Evolutionary conservation across 179 eudicot species (phyloP), one percentile per base, ranked within the genome.

Genomic region (Amaranthus tricolor): DNA sequence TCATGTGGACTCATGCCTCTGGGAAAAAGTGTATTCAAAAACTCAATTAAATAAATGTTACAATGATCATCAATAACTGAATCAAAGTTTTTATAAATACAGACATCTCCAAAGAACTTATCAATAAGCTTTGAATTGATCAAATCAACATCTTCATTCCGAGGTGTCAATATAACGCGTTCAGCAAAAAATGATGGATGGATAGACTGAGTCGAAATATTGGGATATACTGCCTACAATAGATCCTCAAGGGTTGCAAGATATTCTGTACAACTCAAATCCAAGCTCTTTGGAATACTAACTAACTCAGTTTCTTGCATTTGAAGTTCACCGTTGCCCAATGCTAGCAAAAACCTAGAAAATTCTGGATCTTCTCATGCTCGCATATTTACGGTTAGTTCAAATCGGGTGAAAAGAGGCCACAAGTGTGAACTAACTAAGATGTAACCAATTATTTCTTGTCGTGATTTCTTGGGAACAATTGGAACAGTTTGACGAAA

Each of bases 241-340:
- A 72, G 20, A 0, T 19, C 6, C 0, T 72, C 9, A 0, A 51
- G 0, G 8, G 61, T 4, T 9, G 16, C 17, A 2, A 2, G 9
- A 0, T 0, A 7, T 2, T 63, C 47, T 6, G 0, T 1, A 6
- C 13, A 15, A 0, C 13, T 60, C 0, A 64, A 5, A 11, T 21
- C 63, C 0, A 4, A 3, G 11, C 15, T 31, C 40, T 31, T 4
- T 1, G 70, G 70, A 0, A 74, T 5, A 3, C 11, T 7, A 0
- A 74, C 61, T 6, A 15, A 0, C 3, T n/a, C 62, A 51, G 2
- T 13, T 1, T 43, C 64, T 5, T 61, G 8, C 6, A 0, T 55
- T 3, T 21, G 69, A 43, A 62, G 72, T 0, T 9, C 24, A 4
- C 82, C 83, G 19, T 82, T 66, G 0, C 85, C 84, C 8, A 80